Conservation (phyloP, 2,329 filamentous ascomycete species). For the Talaromyces albobiverticillius region DNA sequence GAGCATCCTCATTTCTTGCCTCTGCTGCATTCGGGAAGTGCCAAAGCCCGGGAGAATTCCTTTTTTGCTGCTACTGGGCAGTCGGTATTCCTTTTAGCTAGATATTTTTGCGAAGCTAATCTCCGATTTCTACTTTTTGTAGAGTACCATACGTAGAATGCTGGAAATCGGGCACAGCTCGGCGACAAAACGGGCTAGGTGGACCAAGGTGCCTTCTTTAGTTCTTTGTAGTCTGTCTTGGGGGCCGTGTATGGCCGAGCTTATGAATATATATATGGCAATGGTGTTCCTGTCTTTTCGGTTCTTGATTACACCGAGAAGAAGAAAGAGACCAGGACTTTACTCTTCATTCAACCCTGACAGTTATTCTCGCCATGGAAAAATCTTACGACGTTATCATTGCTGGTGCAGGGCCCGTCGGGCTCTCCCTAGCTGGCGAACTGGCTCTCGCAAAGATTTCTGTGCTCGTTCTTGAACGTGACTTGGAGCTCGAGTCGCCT, state of each 20-base stretch:
- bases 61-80: neutral
- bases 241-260: neutral
- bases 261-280: neutral
- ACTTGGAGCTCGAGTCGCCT: slow-evolving; percentile 18
- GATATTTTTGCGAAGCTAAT: neutral
- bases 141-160: no score
- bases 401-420: slow-evolving; percentile 18
- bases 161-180: no score
- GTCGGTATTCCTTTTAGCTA: neutral
- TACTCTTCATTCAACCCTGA: neutral
- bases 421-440: slow-evolving; percentile 30
- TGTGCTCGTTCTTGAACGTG: slow-evolving; percentile 37
- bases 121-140: no score
- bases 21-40: neutral
- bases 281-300: neutral
- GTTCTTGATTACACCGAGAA: neutral
- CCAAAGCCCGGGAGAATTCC: neutral
- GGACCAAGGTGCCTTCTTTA: neutral
- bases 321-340: neutral
- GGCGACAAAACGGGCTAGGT: no score
- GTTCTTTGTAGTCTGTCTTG: no score
- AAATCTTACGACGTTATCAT: slow-evolving; percentile 17
- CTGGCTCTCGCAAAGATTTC: slow-evolving; percentile 29
- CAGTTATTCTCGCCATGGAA: neutral
- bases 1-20: neutral